phyloP scores from a whole-genome alignment of 192 early-diverging fungal genomes.

The Coemansia brasiliensis region DNA sequence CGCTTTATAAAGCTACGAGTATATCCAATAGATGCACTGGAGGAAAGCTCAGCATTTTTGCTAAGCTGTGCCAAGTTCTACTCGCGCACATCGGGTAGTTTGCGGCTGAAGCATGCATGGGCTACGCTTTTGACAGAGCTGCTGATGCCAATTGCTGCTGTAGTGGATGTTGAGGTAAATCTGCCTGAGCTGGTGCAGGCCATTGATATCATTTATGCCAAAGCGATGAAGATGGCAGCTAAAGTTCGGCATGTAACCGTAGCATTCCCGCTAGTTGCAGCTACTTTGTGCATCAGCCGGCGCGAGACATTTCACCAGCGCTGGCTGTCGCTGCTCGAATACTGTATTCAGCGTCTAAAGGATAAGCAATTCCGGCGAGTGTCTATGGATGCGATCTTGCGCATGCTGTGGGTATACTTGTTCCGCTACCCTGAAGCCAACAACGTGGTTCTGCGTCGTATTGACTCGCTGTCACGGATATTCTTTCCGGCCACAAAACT shows the following conservation, averaged over 20 bases:
- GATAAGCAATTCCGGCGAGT: conserved; percentile 73
- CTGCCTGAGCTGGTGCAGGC: conserved; percentile 90
- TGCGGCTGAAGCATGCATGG: conserved; percentile 88
- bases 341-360: conserved; percentile 70
- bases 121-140: conserved; percentile 87
- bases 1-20: conserved; percentile 89
- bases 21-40: conserved; percentile 89
- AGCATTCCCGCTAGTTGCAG: conserved; percentile 82
- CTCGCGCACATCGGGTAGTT: conserved; percentile 73
- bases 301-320: conserved; percentile 86
- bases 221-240: conserved; percentile 84
- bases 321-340: conserved; percentile 69
- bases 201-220: conserved; percentile 86
- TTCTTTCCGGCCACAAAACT: conserved; percentile 56
- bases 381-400: conserved; percentile 74
- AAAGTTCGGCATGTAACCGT: conserved; percentile 82
- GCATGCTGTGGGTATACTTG: conserved; percentile 91
- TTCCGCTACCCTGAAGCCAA: conserved; percentile 83
- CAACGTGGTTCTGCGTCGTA: conserved; percentile 42
- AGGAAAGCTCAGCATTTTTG: conserved; percentile 94
- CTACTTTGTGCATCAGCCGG: conserved; percentile 86
- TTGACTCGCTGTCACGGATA: conserved; percentile 52
- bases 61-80: conserved; percentile 85
- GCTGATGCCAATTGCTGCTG: conserved; percentile 84
- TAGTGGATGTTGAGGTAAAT: conserved; percentile 93